Evolutionary conservation across 202 grass and related monocot species (phyloP).

Genomic region (Schoenoplectus tabernaemontani): DNA sequence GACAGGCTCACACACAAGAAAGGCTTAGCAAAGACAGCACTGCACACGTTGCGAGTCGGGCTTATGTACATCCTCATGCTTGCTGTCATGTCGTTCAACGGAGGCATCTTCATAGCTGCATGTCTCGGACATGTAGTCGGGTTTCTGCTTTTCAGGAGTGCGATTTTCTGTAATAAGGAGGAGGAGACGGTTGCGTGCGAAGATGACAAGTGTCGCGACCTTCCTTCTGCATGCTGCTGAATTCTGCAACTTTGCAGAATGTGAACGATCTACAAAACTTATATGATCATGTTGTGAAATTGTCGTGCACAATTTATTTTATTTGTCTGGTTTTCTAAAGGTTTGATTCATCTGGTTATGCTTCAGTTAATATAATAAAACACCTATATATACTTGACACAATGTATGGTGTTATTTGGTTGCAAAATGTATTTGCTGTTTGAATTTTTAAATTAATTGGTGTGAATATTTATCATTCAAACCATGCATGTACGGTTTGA

Average conservation of each 20-base stretch:
- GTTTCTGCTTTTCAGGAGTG: slow-evolving; percentile 36
- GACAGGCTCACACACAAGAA: not conserved
- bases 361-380: not conserved
- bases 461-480: not conserved
- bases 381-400: not conserved
- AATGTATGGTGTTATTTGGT: not conserved
- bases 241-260: not conserved
- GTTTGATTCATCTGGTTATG: not conserved
- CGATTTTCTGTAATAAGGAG: slow-evolving; percentile 7
- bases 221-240: slow-evolving; percentile 8
- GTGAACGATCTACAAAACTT: not conserved
- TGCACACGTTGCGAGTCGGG: slow-evolving; percentile 39
- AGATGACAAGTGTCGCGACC: not conserved
- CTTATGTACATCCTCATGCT: slow-evolving; percentile 68
- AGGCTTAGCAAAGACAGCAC: not conserved
- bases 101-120: slow-evolving; percentile 51
- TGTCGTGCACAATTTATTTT: not conserved
- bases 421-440: not conserved
- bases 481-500: not conserved
- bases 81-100: slow-evolving; percentile 86
- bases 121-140: slow-evolving; percentile 40
- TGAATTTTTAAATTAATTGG: not conserved
- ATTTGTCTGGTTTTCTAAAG: not conserved
- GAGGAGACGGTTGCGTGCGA: slow-evolving; percentile 25
- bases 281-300: not conserved